Conservation (phyloP, 2,329 filamentous ascomycete genomes). For the Fusarium palustre region DNA sequence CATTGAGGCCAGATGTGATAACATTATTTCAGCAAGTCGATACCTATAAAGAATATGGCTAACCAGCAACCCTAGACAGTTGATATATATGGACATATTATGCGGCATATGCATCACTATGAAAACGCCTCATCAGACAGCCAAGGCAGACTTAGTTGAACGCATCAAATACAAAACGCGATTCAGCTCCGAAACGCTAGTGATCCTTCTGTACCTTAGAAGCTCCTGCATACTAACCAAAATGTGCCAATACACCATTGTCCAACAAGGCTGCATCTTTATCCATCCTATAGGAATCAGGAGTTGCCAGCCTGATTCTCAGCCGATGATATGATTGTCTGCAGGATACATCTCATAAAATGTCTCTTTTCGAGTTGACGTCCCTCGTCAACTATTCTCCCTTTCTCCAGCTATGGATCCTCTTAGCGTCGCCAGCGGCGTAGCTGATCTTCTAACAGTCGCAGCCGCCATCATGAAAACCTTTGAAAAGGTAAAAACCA, state of each 20-base stretch:
- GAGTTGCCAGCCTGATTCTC: constrained; percentile 15
- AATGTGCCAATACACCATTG: constrained; percentile 17
- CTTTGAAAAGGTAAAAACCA: constrained; percentile 11
- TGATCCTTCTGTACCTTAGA: not conserved
- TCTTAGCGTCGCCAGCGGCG: constrained; percentile 22
- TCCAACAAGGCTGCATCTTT: constrained; percentile 2
- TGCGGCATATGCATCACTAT: not conserved
- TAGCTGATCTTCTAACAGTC: constrained; percentile 21
- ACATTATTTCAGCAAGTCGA: not conserved
- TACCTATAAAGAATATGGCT: not conserved
- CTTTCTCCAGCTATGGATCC: constrained; percentile 10
- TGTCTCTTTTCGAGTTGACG: not conserved
- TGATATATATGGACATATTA: not conserved
- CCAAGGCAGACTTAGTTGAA: not conserved
- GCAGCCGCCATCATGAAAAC: constrained; percentile 16
- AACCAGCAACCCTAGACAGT: not conserved
- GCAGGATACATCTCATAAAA: not conserved
- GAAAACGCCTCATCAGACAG: not conserved
- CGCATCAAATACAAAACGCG: not conserved
- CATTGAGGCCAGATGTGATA: not conserved
- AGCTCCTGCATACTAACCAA: not conserved
- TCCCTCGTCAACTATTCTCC: not conserved
- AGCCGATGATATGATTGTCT: constrained; percentile 5
- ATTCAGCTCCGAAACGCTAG: not conserved
- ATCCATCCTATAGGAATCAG: not conserved